Evolutionary conservation across 768 basidiomycete species (phyloP), one percentile per base, ranked within the genome.

Genomic region (Phlebiopsis flavidoalba): DNA sequence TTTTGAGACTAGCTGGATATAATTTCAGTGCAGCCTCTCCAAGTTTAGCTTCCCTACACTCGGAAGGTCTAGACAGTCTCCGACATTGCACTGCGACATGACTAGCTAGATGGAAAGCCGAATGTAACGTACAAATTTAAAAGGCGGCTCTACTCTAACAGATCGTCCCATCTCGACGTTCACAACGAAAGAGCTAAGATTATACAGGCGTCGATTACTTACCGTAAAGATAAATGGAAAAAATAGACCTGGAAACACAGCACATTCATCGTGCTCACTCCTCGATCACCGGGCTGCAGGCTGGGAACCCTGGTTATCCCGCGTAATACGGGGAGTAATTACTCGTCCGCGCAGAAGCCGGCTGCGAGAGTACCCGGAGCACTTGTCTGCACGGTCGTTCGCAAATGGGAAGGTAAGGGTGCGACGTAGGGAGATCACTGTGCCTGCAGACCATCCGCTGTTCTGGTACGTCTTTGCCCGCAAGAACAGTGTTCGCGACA

Each of bases 401-500:
- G 70, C 67, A 80, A 69, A 59, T 80, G 79, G 49, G 76, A 71
- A 5, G 79, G 79, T n/a, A 80, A 65, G 0, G 77, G 63, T 14
- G 63, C 66, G 22, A 72, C 74, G 15, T 61, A 64, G 24, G 54
- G 22, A 1, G 61, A 12, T 58, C n/a, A 37, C 52, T 15, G 58
- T 54, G 0, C 62, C 64, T 15, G 55, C 53, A n/a, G 63, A 31
- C 56, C 61, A 69, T 15, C 63, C 47, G 1, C 72, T 68, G 3
- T 70, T 11, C 43, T 65, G 61, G 60, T 69, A 71, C 36, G 53
- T 61, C 36, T 66, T n/a, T 69, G 40, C 65, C 64, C 40, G 65
- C 58, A 19, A 79, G 64, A 24, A 82, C 81, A 0, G 83, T 84
- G 51, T 84, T 85, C 10, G 82, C 83, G 6, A 84, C 83, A 2